phyloP scores from a whole-genome alignment of 2,329 filamentous ascomycete species.

The Epichloe hybrida region DNA sequence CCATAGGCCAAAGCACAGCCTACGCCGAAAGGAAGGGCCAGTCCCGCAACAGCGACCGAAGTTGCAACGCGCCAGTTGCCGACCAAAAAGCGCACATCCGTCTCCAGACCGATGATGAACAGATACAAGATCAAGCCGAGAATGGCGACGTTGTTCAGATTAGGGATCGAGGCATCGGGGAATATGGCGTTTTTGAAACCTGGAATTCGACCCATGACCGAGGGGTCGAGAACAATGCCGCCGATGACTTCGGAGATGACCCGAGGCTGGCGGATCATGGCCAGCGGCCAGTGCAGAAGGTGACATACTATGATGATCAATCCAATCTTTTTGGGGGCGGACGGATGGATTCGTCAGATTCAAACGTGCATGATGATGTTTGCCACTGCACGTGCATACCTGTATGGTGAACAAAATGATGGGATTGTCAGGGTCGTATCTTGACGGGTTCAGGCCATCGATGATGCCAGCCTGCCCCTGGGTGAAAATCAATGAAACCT shows the following conservation, averaged over 20 bases:
- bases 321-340: constrained; percentile 14
- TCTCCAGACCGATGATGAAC: constrained; percentile 79
- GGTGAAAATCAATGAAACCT: too few species aligned
- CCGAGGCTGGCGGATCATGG: constrained; percentile 63
- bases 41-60: constrained; percentile 65
- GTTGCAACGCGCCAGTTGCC: constrained; percentile 71
- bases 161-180: constrained; percentile 58
- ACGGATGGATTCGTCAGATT: neutral
- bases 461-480: constrained; percentile 47
- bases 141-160: constrained; percentile 66
- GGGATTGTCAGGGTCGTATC: constrained; percentile 57
- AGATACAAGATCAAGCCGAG: constrained; percentile 73
- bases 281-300: constrained; percentile 58
- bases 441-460: constrained; percentile 54
- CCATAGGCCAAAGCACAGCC: constrained; percentile 72
- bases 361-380: too few species aligned
- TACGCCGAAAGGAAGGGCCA: constrained; percentile 70
- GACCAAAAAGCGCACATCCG: constrained; percentile 63
- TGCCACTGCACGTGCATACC: constrained; percentile 18
- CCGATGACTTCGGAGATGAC: constrained; percentile 78
- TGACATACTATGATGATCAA: constrained; percentile 38
- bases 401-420: constrained; percentile 68
- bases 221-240: constrained; percentile 75
- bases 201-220: constrained; percentile 76
- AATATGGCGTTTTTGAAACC: constrained; percentile 68